Evolutionary conservation across 495 filamentous ascomycete genomes (phyloP), one percentile per base, ranked within the genome.

Genomic region (Lasiosphaeria hispida): DNA sequence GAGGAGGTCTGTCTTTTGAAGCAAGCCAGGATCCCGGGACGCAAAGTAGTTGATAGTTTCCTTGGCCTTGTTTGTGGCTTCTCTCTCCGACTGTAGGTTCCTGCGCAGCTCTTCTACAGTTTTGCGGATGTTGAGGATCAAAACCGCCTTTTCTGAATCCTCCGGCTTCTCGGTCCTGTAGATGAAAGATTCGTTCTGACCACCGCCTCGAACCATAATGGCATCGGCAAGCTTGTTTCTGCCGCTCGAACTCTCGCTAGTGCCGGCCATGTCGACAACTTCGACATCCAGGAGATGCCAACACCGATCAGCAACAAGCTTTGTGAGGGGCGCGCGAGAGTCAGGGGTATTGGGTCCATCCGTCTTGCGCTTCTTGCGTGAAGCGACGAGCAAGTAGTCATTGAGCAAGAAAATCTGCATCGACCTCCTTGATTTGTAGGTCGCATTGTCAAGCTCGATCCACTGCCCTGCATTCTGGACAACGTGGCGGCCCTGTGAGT

Each of bases 361-460:
- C 2, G 84, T 78, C 53, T 92, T 88, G 69, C 91, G 90, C 71
- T 95, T 96, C 77, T 96, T 96, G 59, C 89, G 85, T 9, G 89
- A 88, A 0, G 95, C 94, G 39, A 99, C 78, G 17, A 99, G 77
- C 7, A 99, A 75, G 67, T 99, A 92, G 65, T 99, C 94, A 67
- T 99, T 99, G 5, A 99, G 80, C 50, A 99, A 75, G 41, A 97
- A 88, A 35, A 97, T 83, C 65, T 94, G 89, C 64, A 96, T 90
- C 13, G 90, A 82, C 14, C 92, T 79, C 49, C 88, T 76, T 0
- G 92, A 83, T 72, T 95, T 96, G 87, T 94, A 97, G 0, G 94
- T 99, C 13, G 94, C 94, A 45, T 92, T 92, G 71, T 99, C 95
- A 51, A 99, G 77, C 76, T 99, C 92, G 38, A 96, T 87, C 94